These are phyloP conservation scores for Apophysomyces elegans DNA, from an alignment of 371 early-diverging fungal genomes.

Conservation along the genomic window DNA sequence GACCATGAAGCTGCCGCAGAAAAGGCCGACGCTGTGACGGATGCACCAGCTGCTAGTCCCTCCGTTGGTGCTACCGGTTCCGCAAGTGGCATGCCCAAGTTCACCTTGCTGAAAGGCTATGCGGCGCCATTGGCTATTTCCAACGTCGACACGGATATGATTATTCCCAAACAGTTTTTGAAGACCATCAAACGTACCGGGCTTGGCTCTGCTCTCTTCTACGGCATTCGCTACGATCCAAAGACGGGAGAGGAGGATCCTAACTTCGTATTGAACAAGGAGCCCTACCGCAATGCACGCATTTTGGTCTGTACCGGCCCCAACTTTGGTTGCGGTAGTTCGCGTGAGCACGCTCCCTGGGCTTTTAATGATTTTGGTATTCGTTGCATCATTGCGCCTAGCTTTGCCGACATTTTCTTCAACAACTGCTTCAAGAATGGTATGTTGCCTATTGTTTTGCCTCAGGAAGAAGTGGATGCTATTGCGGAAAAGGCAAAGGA, in stretches of 20 bases:
- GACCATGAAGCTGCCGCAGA: constrained; percentile 22
- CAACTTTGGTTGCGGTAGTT: constrained; percentile 77
- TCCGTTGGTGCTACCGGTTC: constrained; percentile 13
- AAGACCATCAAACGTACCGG: constrained; percentile 78
- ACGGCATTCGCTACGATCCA: constrained; percentile 60
- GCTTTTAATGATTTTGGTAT: constrained; percentile 76
- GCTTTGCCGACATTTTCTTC: constrained; percentile 74
- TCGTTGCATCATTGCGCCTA: constrained; percentile 67
- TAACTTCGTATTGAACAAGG: constrained; percentile 65
- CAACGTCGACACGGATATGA: constrained; percentile 76
- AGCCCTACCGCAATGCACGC: constrained; percentile 53
- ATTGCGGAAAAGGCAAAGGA: constrained; percentile 54
- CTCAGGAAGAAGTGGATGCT: constrained; percentile 41
- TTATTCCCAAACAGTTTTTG: constrained; percentile 78
- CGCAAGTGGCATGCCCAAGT: constrained; percentile 60
- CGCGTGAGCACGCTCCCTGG: constrained; percentile 80
- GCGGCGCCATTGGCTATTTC: constrained; percentile 65
- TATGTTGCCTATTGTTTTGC: constrained; percentile 62
- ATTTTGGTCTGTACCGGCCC: constrained; percentile 66
- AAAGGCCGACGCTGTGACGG: constrained; percentile 29
- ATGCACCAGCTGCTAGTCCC: constrained; percentile 21
- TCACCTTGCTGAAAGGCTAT: constrained; percentile 60
- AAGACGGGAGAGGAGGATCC: constrained; percentile 50
- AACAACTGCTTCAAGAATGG: constrained; percentile 80
- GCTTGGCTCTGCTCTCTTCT: constrained; percentile 64